Base-by-base conservation (phyloP, 2,329 filamentous ascomycete genomes). In the Didymella sp. region DNA sequence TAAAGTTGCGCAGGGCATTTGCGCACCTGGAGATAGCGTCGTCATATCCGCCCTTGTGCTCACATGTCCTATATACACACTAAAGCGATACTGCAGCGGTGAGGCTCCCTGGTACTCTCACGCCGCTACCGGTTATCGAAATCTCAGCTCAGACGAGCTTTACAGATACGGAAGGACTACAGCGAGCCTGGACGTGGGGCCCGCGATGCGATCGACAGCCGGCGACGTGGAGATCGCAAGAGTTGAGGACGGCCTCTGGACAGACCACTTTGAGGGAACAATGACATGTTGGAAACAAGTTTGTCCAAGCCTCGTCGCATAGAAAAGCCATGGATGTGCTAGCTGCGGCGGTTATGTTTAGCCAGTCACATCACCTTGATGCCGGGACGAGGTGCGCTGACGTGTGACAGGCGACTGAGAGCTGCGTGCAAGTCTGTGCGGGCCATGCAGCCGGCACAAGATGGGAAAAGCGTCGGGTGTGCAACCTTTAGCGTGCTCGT, bases 21-120 rank as follows among this genome's bases (percentile, higher is more conserved):
- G 64, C 65, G 54, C 62, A 65, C 62, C 64, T 51, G 67, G 67
- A 59, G 67, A 70, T 37, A 70, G 58, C 57, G 66, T 68, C 59
- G 64, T 61, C 67, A 70, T 70, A 17, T 62, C 61, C 58, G 58
- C 45, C 44, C 46, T 47, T 48, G 25, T 52, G 48, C 54, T 57
- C 54, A 57, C 54, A 57, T 56, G 38, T 58, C 42, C 45, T 56
- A 43, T 49, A 50, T 63, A 59, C 38, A 44, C 17, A 35, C 47
- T 40, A 47, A 49, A 51, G 44, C 31, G 42, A 50, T 19, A 13
- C 33, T 21, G 40, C 21, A 53, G 55, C 55, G 55, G 50, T 53
- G 50, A 53, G 50, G 50, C 31, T 44, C 44, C 49, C 48, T 49
- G 49, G 28, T 28, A 35, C 31, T 44, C 49, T 49, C 44, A 53